Evolutionary conservation across 495 filamentous ascomycete species (phyloP).

Genomic region (Talaromyces liani): DNA sequence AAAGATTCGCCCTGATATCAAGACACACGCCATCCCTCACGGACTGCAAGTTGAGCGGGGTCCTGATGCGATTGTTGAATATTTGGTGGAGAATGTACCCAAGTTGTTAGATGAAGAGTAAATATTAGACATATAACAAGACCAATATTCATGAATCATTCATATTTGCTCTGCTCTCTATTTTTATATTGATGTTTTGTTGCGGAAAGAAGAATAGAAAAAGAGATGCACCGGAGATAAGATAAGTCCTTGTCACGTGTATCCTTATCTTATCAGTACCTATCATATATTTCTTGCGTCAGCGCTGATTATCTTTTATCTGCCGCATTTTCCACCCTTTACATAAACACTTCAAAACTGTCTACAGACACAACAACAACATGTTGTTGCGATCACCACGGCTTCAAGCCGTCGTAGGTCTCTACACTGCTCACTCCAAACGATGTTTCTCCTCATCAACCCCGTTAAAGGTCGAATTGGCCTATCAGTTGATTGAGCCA

Average conservation of each 20-base stretch:
- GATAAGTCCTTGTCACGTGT: background rate
- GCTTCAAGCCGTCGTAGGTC: background rate
- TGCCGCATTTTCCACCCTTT: background rate
- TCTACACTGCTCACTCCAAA: background rate
- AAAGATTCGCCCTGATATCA: conserved; percentile 42
- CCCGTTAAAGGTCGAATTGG: conserved; percentile 22
- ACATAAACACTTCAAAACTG: background rate
- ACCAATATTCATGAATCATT: background rate
- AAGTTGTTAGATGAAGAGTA: conserved; percentile 30
- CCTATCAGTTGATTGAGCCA: conserved; percentile 36
- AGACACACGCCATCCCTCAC: conserved; percentile 53
- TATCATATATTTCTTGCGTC: background rate
- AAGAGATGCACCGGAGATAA: background rate
- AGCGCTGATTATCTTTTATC: background rate
- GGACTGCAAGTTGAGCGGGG: conserved; percentile 58
- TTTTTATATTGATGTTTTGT: background rate
- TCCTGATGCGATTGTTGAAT: conserved; percentile 59
- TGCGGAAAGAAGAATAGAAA: background rate
- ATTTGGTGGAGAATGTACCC: conserved; percentile 52
- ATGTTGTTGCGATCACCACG: background rate
- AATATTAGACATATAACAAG: background rate
- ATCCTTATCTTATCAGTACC: conserved; percentile 1
- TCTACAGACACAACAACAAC: background rate
- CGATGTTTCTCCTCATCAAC: conserved; percentile 32
- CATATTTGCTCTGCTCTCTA: background rate